These are phyloP conservation scores for Suillus alpinus DNA, from an alignment of 768 basidiomycete genomes.

Conservation along the genomic window DNA sequence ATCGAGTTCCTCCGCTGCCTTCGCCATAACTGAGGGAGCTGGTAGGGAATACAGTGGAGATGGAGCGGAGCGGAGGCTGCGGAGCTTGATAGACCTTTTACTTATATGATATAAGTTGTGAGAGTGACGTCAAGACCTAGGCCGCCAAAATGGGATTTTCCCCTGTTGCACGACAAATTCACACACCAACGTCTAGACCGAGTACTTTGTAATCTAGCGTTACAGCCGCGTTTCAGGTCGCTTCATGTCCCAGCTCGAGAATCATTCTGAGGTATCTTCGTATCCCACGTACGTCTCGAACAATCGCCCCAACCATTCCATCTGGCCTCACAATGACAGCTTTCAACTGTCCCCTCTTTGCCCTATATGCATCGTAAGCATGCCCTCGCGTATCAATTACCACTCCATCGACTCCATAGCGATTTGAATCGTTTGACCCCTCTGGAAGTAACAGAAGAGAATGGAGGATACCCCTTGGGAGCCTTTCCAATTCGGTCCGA, in stretches of 20 bases:
- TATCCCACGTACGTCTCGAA: conserved; percentile 4
- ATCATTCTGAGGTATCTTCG: conserved; percentile 8
- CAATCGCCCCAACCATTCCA: conserved; percentile 13
- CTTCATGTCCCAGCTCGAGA: background rate
- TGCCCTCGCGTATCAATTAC: conserved; percentile 1
- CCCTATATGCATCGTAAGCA: background rate
- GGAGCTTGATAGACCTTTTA: conserved; percentile 3
- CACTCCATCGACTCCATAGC: background rate
- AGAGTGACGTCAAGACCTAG: background rate
- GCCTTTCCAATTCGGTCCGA: background rate
- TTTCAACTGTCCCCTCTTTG: background rate
- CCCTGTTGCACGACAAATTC: background rate
- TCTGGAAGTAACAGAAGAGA: background rate
- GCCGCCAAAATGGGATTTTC: background rate
- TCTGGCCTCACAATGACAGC: conserved; percentile 18
- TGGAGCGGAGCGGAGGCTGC: background rate
- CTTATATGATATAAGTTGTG: background rate
- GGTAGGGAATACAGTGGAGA: background rate
- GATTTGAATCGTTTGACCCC: background rate
- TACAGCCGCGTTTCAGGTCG: background rate
- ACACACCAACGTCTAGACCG: no score
- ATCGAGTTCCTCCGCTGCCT: background rate
- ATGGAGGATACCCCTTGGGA: background rate
- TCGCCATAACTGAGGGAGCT: conserved; percentile 13
- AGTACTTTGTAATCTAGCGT: background rate